Percentiles rank a stretch among this genome's conserved stretches.
Conservation (phyloP, 345 rosid species). For the Angophora floribunda region DNA sequence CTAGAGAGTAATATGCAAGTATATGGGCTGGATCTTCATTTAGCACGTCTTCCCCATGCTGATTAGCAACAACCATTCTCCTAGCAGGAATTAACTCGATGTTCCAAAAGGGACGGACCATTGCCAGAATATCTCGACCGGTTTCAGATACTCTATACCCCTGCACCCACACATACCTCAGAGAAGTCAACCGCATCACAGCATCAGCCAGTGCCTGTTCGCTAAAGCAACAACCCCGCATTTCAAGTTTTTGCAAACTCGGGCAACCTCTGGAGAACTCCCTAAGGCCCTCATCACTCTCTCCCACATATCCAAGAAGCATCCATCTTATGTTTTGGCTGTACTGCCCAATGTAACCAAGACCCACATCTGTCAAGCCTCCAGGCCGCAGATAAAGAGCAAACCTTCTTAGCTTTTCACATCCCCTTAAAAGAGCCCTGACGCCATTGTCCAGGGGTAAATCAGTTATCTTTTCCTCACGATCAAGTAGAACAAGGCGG, state of each 20-base stretch:
- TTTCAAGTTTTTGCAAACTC: conserved; percentile 77
- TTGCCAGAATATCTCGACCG: conserved; percentile 50
- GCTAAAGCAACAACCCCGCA: conserved; percentile 88
- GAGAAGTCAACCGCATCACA: conserved; percentile 46
- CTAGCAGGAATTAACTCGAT: conserved; percentile 78
- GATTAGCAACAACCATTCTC: conserved; percentile 10
- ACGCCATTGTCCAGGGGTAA: conserved; percentile 90
- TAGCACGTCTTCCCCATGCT: conserved; percentile 11
- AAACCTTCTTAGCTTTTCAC: conserved; percentile 71
- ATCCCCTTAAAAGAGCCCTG: conserved; percentile 70
- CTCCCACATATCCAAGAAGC: conserved; percentile 84
- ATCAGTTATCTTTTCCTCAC: conserved; percentile 63
- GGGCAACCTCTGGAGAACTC: conserved; percentile 87
- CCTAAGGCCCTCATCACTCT: conserved; percentile 62
- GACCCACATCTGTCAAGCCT: conserved; percentile 77
- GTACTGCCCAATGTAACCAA: conserved; percentile 63
- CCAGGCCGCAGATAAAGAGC: conserved; percentile 79
- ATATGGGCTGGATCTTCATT: conserved; percentile 77
- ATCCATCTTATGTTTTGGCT: conserved; percentile 85
- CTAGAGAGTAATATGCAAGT: conserved; percentile 90
- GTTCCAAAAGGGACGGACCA: conserved; percentile 96
- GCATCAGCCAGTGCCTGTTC: conserved; percentile 68
- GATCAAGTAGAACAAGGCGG: conserved; percentile 81
- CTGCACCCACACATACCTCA: conserved; percentile 96
- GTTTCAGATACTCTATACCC: conserved; percentile 53